phyloP scores from a whole-genome alignment of 2,329 filamentous ascomycete genomes.

The Calonectria montana region DNA sequence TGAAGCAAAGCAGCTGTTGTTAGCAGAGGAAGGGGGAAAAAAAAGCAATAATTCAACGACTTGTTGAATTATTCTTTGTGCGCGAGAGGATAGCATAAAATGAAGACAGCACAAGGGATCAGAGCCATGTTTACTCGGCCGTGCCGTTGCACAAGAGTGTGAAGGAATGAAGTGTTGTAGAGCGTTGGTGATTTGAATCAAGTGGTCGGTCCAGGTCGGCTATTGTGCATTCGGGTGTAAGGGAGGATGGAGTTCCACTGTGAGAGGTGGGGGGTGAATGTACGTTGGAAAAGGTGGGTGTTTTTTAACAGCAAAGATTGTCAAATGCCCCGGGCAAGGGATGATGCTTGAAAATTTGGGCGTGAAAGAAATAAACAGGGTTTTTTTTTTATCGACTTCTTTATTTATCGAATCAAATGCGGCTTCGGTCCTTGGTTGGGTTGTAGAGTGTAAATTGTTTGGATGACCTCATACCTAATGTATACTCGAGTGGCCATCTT shows the following conservation, averaged over 20 bases:
- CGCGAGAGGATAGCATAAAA: not conserved
- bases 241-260: constrained; percentile 20
- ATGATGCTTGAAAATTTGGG: too few species aligned
- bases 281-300: not conserved
- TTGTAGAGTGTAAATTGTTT: not conserved
- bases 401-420: not conserved
- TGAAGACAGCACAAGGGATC: not conserved
- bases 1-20: not conserved
- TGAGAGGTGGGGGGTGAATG: not conserved
- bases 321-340: not conserved
- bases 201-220: constrained; percentile 40
- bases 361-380: not conserved
- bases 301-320: not conserved
- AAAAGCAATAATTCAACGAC: not conserved
- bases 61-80: not conserved
- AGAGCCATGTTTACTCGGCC: not conserved
- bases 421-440: not conserved
- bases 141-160: not conserved
- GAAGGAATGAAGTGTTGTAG: constrained; percentile 8
- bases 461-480: not conserved
- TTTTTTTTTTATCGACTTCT: not conserved
- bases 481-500: not conserved
- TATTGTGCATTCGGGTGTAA: constrained; percentile 39
- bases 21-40: not conserved
- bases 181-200: constrained; percentile 26